These are phyloP conservation scores for Fraxinus nigra DNA, from an alignment of 305 asterid species.

Conservation along the genomic window DNA sequence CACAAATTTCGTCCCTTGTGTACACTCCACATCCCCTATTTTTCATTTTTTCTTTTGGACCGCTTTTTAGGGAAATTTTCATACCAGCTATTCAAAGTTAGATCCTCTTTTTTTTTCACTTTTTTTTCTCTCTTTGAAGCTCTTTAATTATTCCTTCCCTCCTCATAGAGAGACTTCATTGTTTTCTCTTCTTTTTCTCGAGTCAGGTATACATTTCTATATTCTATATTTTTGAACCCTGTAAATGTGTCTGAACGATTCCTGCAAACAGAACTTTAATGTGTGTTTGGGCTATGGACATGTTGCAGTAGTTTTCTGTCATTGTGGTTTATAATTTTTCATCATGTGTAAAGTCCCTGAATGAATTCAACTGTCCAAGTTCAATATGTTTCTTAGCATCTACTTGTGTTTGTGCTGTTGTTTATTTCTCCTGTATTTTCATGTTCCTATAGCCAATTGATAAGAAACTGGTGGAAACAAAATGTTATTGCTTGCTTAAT, in stretches of 20 bases:
- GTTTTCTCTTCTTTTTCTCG: no score
- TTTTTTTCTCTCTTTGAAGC: no score
- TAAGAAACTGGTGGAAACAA: neutral
- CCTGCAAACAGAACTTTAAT: neutral
- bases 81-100: no score
- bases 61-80: no score
- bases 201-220: no score
- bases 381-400: neutral
- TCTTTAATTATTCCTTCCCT: no score
- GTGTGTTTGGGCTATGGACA: neutral
- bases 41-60: no score
- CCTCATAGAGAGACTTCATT: no score
- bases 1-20: no score
- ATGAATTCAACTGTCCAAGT: neutral
- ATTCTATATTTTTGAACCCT: slow-evolving; percentile 6
- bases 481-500: neutral
- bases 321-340: neutral
- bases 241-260: neutral
- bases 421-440: neutral
- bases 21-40: no score
- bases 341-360: neutral
- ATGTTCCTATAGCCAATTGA: neutral
- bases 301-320: neutral
- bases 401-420: neutral
- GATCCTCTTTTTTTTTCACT: no score